A percentile compares a stretch with the other conserved stretches of the same genome.
phyloP scores from a whole-genome alignment of 2,329 filamentous ascomycete species.

The Hymenoscyphus albidus region DNA sequence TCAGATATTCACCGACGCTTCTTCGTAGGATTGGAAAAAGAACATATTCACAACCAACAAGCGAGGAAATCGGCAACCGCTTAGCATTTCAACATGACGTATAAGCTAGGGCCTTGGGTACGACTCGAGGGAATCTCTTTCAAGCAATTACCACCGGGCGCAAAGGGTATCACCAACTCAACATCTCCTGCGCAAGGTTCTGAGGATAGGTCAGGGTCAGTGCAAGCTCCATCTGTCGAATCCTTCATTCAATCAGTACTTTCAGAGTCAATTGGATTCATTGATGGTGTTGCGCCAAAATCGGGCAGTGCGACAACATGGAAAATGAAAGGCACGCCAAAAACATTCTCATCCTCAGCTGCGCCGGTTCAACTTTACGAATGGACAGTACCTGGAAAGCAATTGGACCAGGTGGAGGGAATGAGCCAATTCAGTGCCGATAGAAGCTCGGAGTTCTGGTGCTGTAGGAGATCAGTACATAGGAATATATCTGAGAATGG shows the following conservation, averaged over 20 bases:
- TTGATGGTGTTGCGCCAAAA: conserved; percentile 50
- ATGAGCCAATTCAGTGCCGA: conserved; percentile 29
- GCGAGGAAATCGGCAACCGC: not conserved
- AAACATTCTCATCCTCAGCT: conserved; percentile 46
- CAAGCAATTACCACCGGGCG: conserved; percentile 44
- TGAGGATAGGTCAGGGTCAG: conserved; percentile 13
- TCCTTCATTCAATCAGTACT: conserved; percentile 52
- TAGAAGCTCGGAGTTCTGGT: conserved; percentile 55
- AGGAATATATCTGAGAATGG: conserved; percentile 46
- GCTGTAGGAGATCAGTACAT: conserved; percentile 60
- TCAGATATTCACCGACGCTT: not conserved
- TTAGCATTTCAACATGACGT: conserved; percentile 4
- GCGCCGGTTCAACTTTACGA: conserved; percentile 52
- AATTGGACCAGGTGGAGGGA: conserved; percentile 40
- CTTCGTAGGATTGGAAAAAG: not conserved
- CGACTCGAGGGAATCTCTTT: conserved; percentile 51
- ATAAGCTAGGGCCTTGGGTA: conserved; percentile 45
- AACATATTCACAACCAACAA: not conserved
- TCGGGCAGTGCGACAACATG: conserved; percentile 39
- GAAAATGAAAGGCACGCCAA: conserved; percentile 46
- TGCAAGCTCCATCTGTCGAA: conserved; percentile 35
- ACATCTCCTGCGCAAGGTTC: conserved; percentile 2
- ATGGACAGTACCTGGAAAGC: conserved; percentile 44
- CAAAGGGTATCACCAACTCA: conserved; percentile 23
- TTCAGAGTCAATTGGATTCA: conserved; percentile 56